These are phyloP conservation scores for Suillus subalutaceus DNA, from an alignment of 768 basidiomycete species.

Conservation along the genomic window DNA sequence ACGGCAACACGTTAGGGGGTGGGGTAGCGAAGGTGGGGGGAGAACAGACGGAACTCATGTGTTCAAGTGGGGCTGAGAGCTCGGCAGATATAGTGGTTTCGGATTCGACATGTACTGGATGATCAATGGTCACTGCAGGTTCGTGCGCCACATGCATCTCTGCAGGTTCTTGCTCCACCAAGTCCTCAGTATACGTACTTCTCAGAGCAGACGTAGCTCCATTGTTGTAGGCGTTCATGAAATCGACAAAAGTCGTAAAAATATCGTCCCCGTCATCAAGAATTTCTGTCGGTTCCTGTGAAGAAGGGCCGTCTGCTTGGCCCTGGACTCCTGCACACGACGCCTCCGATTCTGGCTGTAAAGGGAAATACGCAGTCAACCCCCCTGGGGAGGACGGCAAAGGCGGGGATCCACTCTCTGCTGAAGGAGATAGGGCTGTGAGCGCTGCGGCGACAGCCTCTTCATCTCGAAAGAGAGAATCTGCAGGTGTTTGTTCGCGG, in stretches of 20 bases:
- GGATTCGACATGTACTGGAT: neutral
- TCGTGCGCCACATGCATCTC: neutral
- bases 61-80: neutral
- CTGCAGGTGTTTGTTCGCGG: neutral
- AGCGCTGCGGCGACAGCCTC: neutral
- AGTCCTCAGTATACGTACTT: neutral
- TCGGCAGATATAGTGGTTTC: neutral
- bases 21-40: neutral
- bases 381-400: neutral
- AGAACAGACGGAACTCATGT: neutral
- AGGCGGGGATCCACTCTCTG: neutral
- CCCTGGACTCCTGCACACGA: neutral
- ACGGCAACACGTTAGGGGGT: neutral
- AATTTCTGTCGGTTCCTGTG: neutral
- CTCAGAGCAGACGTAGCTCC: neutral
- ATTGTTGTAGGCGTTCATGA: neutral
- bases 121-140: neutral
- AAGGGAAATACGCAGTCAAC: neutral
- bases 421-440: neutral
- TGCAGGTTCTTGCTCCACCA: neutral
- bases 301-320: neutral
- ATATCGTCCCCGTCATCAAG: neutral
- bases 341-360: neutral
- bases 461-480: conserved; percentile 1
- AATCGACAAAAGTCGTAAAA: neutral